Evolutionary conservation across 2,329 filamentous ascomycete genomes (phyloP).

Genomic region (Calonectria montana): DNA sequence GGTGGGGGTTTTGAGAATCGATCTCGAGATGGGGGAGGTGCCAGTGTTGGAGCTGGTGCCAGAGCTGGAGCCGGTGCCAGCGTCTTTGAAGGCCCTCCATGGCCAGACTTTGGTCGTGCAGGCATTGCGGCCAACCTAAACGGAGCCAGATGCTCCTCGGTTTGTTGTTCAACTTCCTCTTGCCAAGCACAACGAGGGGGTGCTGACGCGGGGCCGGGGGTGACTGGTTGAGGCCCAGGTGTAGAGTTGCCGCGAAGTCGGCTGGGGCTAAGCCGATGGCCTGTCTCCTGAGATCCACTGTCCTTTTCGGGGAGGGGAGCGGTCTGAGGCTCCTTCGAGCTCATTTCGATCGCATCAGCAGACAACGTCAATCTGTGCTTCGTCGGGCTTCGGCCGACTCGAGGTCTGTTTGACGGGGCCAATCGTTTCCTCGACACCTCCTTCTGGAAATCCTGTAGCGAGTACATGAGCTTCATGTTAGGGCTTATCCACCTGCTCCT

Average conservation of each 20-base stretch:
- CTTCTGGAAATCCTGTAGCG: slow-evolving; percentile 83
- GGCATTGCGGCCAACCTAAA: slow-evolving; percentile 42
- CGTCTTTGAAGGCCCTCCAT: slow-evolving; percentile 24
- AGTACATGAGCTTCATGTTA: slow-evolving; percentile 94
- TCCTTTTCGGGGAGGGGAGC: slow-evolving; percentile 70
- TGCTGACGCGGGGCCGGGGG: slow-evolving; percentile 74
- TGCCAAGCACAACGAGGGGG: slow-evolving; percentile 73
- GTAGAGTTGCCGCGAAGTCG: slow-evolving; percentile 66
- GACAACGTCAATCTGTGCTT: slow-evolving; percentile 72
- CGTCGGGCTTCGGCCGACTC: slow-evolving; percentile 65
- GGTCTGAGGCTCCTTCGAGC: slow-evolving; percentile 68
- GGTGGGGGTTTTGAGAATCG: slow-evolving; percentile 53
- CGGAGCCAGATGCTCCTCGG: slow-evolving; percentile 28
- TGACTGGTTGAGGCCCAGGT: slow-evolving; percentile 61
- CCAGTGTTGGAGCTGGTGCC: not conserved
- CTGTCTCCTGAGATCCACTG: slow-evolving; percentile 52
- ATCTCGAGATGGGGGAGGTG: slow-evolving; percentile 35
- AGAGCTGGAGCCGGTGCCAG: slow-evolving; percentile 24
- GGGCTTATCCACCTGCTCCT: slow-evolving; percentile 90
- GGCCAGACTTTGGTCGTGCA: slow-evolving; percentile 51
- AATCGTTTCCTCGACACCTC: slow-evolving; percentile 65
- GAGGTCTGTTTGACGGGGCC: slow-evolving; percentile 59
- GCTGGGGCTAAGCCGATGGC: slow-evolving; percentile 53
- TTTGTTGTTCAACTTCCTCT: slow-evolving; percentile 57
- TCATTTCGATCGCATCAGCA: slow-evolving; percentile 65